Conservation (phyloP, 116 monocot genomes). For the Dioscorea cayenensis region DNA sequence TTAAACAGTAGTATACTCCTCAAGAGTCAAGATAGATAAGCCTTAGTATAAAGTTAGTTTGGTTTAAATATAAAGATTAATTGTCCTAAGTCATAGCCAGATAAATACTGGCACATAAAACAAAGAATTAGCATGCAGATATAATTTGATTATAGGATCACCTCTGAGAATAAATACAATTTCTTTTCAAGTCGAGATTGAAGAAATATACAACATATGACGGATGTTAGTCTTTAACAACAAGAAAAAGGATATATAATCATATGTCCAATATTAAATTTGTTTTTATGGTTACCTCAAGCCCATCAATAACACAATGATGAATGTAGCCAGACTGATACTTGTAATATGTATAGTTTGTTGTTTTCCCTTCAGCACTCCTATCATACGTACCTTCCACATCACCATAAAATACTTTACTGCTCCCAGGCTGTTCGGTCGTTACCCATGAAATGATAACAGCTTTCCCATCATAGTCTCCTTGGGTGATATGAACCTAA, state of each 20-base stretch:
- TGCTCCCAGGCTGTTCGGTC: constrained; percentile 47
- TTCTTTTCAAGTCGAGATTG: no score
- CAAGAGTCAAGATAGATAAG: no score
- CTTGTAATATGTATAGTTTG: constrained; percentile 79
- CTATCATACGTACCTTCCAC: constrained; percentile 44
- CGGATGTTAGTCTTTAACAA: neutral
- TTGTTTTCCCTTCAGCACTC: constrained; percentile 45
- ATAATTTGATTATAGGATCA: no score
- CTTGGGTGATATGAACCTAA: constrained; percentile 96
- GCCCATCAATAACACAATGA: constrained; percentile 67
- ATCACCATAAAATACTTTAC: constrained; percentile 64
- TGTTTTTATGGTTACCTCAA: constrained; percentile 38
- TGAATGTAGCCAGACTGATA: constrained; percentile 94
- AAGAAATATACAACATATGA: no score
- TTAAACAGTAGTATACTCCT: no score
- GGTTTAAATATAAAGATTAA: no score
- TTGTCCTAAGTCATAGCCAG: no score
- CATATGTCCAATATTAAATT: neutral
- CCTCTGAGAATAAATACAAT: no score
- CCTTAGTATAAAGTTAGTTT: no score
- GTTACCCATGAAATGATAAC: constrained; percentile 97
- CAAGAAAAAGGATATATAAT: neutral
- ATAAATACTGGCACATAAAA: no score
- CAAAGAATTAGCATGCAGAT: no score
- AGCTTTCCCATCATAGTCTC: constrained; percentile 96